phyloP scores from a whole-genome alignment of 306 rosid genomes.

The Lithocarpus polystachyus region DNA sequence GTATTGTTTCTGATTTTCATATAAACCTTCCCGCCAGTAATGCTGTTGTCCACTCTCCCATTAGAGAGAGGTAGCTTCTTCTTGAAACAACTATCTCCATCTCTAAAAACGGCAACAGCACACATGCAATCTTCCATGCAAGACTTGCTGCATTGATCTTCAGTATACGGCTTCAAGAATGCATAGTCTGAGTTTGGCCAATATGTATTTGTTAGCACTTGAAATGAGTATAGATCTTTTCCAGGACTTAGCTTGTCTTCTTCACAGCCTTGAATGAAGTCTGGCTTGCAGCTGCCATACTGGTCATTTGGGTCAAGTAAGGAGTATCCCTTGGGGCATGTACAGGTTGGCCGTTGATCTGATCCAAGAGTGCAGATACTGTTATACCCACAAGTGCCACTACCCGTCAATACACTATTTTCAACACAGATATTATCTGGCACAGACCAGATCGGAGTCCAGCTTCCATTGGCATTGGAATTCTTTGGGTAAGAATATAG shows the following conservation, averaged over 20 bases:
- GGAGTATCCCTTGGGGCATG: constrained; percentile 42
- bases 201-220: constrained; percentile 13
- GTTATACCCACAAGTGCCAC: constrained; percentile 35
- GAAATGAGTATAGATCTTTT: background rate
- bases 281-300: no score
- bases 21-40: no score
- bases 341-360: background rate
- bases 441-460: constrained; percentile 13
- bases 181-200: constrained; percentile 33
- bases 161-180: background rate
- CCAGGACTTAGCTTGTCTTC: background rate
- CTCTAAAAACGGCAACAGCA: no score
- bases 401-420: fast-evolving
- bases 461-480: constrained; percentile 4
- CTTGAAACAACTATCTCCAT: no score
- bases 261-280: background rate
- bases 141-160: no score
- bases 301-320: constrained; percentile 22
- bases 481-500: constrained; percentile 21
- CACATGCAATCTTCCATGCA: no score
- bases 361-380: background rate
- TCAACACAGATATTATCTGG: constrained; percentile 22
- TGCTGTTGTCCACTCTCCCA: no score
- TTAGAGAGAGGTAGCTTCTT: no score
- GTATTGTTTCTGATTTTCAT: background rate